Base-by-base conservation (phyloP, 2,329 filamentous ascomycete species). In the Coniochaeta sp. region DNA sequence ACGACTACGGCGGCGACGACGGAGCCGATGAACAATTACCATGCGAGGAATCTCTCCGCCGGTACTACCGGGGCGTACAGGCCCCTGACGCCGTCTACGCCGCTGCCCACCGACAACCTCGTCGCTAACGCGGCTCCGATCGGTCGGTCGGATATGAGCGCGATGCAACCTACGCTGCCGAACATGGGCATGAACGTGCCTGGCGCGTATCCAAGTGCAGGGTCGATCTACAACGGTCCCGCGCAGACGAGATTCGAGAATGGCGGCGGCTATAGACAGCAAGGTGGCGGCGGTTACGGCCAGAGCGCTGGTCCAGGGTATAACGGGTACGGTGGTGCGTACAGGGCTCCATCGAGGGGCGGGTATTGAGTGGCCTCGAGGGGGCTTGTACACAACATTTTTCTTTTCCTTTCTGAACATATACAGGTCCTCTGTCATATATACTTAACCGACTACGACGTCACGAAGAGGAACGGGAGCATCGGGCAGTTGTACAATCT, bases 71-170 rank as follows among this genome's bases (percentile, higher is more conserved):
- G 47, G 36, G 38, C 19, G 19, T 74, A 72, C 63, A 72, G 77
- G 28, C 69, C 75, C 4, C 63, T 80, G 24, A 78, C 77, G 26
- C 74, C 72, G 10, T 68, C 64, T 61, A 66, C 65, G 4, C 66
- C 69, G 6, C 58, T 69, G 42, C 16, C 60, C 58, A 70, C 71
- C 7, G 73, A 77, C 34, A 71, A 69, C 57, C 72, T 81, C 17
- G 66, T 79, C 16, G 61, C 66, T 14, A 68, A 71, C 50, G 75
- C 77, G 1, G 77, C 77, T 32, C 76, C 78, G 2, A 69, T 76
- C n/a, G 68, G 67, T 6, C 62, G 60, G 6, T 26, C 40, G 17
- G 69, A 71, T n/a, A 67, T 36, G 30, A 17, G 54, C 10, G 16
- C 66, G 60, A 65, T 71, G 8, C 69, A 74, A 61, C 73, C 74